Percentiles rank a stretch among this genome's conserved stretches.
Conservation (phyloP, 129 eudicot genomes). For the Saposhnikovia divaricata region DNA sequence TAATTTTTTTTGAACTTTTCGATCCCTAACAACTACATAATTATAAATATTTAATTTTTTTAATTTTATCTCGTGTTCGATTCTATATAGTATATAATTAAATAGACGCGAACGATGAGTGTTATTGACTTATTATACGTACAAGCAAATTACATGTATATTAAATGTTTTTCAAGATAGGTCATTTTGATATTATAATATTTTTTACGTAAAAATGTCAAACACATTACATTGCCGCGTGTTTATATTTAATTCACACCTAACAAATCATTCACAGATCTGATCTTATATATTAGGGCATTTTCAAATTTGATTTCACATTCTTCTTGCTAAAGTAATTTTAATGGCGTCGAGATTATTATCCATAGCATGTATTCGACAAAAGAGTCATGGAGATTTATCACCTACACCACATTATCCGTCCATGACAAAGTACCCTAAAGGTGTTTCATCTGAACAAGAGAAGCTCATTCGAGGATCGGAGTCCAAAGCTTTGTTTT, state of each 20-base stretch:
- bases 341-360: constrained; percentile 58
- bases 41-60: too few species aligned
- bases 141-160: background rate
- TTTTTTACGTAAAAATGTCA: background rate
- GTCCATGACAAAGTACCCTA: constrained; percentile 89
- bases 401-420: constrained; percentile 82
- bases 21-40: too few species aligned
- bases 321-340: background rate
- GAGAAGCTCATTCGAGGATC: constrained; percentile 12
- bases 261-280: background rate
- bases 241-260: background rate
- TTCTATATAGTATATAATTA: too few species aligned
- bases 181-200: background rate
- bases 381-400: constrained; percentile 34
- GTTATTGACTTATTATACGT: background rate
- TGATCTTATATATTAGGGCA: background rate
- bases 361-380: constrained; percentile 58
- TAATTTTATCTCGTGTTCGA: too few species aligned
- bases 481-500: constrained; percentile 1
- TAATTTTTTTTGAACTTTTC: too few species aligned
- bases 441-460: constrained; percentile 39
- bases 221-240: background rate
- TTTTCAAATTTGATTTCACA: background rate
- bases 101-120: background rate
- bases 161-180: background rate